Evolutionary conservation across 208 protist genomes (phyloP).

Genomic region (Leishmania tarentolae): DNA sequence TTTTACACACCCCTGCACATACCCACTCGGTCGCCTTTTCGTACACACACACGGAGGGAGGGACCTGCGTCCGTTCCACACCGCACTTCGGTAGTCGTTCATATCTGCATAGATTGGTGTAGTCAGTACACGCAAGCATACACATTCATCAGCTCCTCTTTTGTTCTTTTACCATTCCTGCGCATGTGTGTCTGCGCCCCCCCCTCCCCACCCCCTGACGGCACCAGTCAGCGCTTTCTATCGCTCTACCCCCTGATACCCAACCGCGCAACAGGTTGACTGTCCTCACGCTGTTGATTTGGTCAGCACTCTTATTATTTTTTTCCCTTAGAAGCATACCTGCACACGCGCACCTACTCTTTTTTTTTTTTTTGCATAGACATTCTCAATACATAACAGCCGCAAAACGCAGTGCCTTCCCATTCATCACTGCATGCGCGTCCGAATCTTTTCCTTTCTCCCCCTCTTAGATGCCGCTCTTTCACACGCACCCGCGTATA

Average conservation of each 20-base stretch:
- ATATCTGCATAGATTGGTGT: background rate
- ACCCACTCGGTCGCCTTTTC: background rate
- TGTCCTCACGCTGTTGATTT: background rate
- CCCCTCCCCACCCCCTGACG: background rate
- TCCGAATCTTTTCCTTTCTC: background rate
- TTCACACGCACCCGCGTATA: background rate
- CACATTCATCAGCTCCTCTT: constrained; percentile 6
- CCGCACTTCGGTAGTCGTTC: background rate
- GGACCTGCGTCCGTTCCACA: background rate
- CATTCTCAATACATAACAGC: background rate
- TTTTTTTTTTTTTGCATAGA: constrained; percentile 2
- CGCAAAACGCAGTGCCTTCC: background rate
- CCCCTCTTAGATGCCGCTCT: background rate
- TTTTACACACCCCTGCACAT: background rate
- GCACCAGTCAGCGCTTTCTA: constrained; percentile 2
- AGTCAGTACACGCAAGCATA: constrained; percentile 1
- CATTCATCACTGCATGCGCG: background rate
- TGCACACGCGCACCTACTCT: background rate
- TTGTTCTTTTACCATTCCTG: constrained; percentile 13
- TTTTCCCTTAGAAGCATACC: background rate
- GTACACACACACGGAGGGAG: background rate
- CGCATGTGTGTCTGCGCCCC: background rate
- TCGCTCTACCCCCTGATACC: background rate
- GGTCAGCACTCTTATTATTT: background rate
- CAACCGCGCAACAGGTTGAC: background rate